phyloP scores from a whole-genome alignment of 176 grass and related monocot species.

The Tuctoria greenei region DNA sequence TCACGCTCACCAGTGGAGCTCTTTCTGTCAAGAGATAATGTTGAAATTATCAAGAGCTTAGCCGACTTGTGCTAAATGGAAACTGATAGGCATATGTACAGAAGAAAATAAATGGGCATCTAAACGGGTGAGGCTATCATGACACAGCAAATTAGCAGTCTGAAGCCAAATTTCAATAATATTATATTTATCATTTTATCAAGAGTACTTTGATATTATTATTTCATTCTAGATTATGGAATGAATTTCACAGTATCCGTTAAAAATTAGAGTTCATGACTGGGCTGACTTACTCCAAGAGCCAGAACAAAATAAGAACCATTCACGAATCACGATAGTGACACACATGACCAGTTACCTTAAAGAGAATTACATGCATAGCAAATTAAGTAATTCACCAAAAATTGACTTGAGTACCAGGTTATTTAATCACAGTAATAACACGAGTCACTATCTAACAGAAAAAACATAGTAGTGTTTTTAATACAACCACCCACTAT shows the following conservation, averaged over 20 bases:
- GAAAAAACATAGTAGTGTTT: neutral
- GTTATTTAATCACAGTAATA: conserved; percentile 10
- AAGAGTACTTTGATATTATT: neutral
- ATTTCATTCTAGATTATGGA: conserved; percentile 1
- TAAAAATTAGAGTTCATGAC: neutral
- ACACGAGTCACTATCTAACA: conserved; percentile 17
- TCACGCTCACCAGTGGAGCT: conserved; percentile 50
- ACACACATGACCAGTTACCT: neutral
- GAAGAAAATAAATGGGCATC: conserved; percentile 24
- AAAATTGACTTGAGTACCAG: conserved; percentile 7
- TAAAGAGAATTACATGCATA: conserved; percentile 6
- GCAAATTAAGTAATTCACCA: neutral
- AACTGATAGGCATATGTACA: conserved; percentile 9
- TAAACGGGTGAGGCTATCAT: conserved; percentile 20
- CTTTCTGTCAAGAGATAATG: conserved; percentile 52
- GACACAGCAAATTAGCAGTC: conserved; percentile 10
- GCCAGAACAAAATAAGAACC: no score
- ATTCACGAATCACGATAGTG: no score
- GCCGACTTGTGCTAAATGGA: conserved; percentile 8
- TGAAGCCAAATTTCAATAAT: conserved; percentile 20
- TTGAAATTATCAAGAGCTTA: conserved; percentile 29
- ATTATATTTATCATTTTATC: neutral
- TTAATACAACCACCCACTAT: neutral
- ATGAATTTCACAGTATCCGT: conserved; percentile 12
- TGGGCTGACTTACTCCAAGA: neutral